Percentiles rank a stretch among this genome's conserved stretches.
phyloP scores from a whole-genome alignment of 257 asterid genomes.

The Sherardia arvensis region DNA sequence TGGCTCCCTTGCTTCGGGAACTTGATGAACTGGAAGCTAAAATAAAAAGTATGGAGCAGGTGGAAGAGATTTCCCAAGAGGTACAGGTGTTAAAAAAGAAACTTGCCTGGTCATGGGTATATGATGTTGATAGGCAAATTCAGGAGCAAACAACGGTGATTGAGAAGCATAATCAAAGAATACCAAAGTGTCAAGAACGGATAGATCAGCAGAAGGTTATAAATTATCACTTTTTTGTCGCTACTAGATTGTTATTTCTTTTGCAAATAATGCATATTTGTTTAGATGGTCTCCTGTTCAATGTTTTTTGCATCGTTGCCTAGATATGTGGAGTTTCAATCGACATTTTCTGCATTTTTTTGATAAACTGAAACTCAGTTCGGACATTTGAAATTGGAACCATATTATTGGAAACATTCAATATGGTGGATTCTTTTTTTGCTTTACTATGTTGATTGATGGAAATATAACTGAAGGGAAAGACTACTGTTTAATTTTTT shows the following conservation, averaged over 20 bases:
- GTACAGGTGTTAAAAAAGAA: constrained; percentile 55
- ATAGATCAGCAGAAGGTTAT: constrained; percentile 57
- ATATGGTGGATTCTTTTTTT: not conserved
- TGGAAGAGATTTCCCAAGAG: constrained; percentile 73
- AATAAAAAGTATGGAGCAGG: constrained; percentile 68
- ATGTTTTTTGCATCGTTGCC: not conserved
- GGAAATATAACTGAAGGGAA: not conserved
- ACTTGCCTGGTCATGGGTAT: constrained; percentile 95
- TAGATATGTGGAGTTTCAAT: not conserved
- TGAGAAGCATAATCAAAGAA: constrained; percentile 51
- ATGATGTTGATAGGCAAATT: constrained; percentile 56
- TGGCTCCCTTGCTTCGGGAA: constrained; percentile 66
- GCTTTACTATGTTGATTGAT: not conserved
- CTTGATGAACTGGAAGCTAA: constrained; percentile 73
- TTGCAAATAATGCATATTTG: not conserved
- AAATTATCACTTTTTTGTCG: not conserved
- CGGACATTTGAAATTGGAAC: not conserved
- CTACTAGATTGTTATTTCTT: not conserved
- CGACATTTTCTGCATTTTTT: not conserved
- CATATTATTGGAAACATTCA: too few relatives aligned
- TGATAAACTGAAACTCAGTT: too few relatives aligned
- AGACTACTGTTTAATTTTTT: constrained; percentile 14
- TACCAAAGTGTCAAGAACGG: constrained; percentile 55
- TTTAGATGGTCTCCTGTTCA: not conserved
- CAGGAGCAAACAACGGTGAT: constrained; percentile 37